Conservation (phyloP, 345 rosid species). For the Linum tenue region DNA sequence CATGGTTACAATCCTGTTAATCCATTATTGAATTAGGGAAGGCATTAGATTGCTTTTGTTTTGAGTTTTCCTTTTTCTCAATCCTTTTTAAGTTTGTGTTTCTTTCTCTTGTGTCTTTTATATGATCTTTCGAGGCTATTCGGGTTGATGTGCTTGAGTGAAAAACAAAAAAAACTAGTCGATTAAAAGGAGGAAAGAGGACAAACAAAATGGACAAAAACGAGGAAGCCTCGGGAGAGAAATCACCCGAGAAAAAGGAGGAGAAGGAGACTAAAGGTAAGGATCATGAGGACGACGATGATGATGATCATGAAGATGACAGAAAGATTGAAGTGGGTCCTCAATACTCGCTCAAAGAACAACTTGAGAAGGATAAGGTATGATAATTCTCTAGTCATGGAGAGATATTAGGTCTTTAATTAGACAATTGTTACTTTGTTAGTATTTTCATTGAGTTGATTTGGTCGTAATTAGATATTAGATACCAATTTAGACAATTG, state of each 20-base stretch:
- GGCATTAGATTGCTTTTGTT: too few relatives aligned
- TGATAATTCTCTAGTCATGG: neutral
- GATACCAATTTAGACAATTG: neutral
- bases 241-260: neutral
- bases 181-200: neutral
- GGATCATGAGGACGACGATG: conserved; percentile 22
- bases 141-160: neutral
- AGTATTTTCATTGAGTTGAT: too few relatives aligned
- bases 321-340: conserved; percentile 55
- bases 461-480: neutral
- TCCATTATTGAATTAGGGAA: too few relatives aligned
- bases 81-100: too few relatives aligned
- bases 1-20: too few relatives aligned
- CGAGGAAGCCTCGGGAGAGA: neutral
- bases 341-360: conserved; percentile 54
- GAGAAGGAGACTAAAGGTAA: neutral
- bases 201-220: neutral
- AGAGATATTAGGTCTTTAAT: neutral
- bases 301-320: conserved; percentile 40
- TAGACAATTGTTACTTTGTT: neutral
- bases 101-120: too few relatives aligned
- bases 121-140: too few relatives aligned
- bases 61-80: too few relatives aligned
- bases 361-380: conserved; percentile 67
- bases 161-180: too few relatives aligned